phyloP scores from a whole-genome alignment of 352 stramenopile species.

The Globisporangium rhizosaccharum region DNA sequence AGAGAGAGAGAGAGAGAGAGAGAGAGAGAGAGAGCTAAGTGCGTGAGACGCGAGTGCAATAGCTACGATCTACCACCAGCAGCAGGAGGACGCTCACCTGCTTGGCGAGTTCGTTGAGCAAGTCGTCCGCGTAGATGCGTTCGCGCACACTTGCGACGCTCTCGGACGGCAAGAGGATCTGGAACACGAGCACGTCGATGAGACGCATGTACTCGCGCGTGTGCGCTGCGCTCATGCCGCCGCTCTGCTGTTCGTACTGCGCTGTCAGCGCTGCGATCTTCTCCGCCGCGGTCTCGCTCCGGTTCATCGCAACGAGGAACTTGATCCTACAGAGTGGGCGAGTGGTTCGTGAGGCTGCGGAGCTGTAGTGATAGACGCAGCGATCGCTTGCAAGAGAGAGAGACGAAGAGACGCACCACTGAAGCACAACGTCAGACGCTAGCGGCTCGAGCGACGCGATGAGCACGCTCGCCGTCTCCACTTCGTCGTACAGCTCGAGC shows the following conservation, averaged over 20 bases:
- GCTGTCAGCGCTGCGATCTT: slow-evolving; percentile 21
- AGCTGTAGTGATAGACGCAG: too few relatives aligned
- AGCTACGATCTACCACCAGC: background rate
- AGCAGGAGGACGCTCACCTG: slow-evolving; percentile 18
- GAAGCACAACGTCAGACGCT: slow-evolving; percentile 27
- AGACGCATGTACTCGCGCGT: slow-evolving; percentile 22
- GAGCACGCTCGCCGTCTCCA: slow-evolving; percentile 40
- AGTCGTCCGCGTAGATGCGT: slow-evolving; percentile 27
- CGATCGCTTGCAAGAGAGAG: too few relatives aligned
- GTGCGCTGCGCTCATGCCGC: slow-evolving; percentile 3
- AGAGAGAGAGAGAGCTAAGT: background rate
- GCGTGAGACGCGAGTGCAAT: background rate
- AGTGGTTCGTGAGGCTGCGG: background rate
- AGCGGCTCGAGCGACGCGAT: slow-evolving; percentile 37
- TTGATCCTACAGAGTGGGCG: slow-evolving; percentile 28
- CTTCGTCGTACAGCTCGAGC: slow-evolving; percentile 44
- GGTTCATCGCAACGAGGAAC: slow-evolving; percentile 63
- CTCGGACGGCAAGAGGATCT: slow-evolving; percentile 42
- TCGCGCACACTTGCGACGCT: slow-evolving; percentile 25
- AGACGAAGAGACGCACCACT: slow-evolving; percentile 26
- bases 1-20: too few relatives aligned
- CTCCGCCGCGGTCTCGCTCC: slow-evolving; percentile 21
- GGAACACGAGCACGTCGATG: slow-evolving; percentile 36
- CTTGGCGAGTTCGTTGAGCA: slow-evolving; percentile 41
- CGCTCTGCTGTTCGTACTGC: background rate